Conservation (phyloP, 306 rosid species). For the Rubus parviflorus region DNA sequence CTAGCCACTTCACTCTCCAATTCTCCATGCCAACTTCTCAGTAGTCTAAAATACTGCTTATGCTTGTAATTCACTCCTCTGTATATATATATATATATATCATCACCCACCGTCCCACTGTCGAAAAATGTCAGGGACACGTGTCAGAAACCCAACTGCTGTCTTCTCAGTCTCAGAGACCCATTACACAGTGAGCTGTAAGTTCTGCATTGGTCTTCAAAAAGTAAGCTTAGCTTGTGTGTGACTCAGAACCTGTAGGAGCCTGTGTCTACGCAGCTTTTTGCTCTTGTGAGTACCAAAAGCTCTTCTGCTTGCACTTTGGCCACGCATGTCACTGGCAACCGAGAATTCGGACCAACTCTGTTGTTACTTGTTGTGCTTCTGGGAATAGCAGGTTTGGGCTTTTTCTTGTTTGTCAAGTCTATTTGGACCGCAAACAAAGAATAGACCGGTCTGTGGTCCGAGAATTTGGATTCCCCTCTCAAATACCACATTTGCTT, state of each 20-base stretch:
- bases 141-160: neutral
- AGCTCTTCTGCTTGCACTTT: slow-evolving; percentile 89
- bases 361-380: neutral
- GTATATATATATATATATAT: neutral
- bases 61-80: neutral
- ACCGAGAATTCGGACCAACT: slow-evolving; percentile 26
- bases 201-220: slow-evolving; percentile 3
- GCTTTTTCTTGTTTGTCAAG: slow-evolving; percentile 24
- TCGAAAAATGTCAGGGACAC: slow-evolving; percentile 5
- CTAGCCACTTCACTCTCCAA: slow-evolving; percentile 14
- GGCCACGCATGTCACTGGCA: slow-evolving; percentile 46
- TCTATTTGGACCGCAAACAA: slow-evolving; percentile 55
- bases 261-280: slow-evolving; percentile 12
- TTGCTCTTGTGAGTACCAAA: slow-evolving; percentile 38
- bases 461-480: slow-evolving; percentile 92
- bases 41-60: neutral
- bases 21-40: slow-evolving; percentile 2
- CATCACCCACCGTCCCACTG: slow-evolving; percentile 11
- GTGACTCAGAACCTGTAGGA: slow-evolving; percentile 15
- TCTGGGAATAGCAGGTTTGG: neutral
- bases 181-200: neutral
- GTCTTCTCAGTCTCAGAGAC: neutral
- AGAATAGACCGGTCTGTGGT: slow-evolving; percentile 88
- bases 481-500: slow-evolving; percentile 70
- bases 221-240: neutral